Evolutionary conservation across 352 stramenopile species (phyloP), one percentile per base, ranked within the genome.

Genomic region (Peronospora farinosa): DNA sequence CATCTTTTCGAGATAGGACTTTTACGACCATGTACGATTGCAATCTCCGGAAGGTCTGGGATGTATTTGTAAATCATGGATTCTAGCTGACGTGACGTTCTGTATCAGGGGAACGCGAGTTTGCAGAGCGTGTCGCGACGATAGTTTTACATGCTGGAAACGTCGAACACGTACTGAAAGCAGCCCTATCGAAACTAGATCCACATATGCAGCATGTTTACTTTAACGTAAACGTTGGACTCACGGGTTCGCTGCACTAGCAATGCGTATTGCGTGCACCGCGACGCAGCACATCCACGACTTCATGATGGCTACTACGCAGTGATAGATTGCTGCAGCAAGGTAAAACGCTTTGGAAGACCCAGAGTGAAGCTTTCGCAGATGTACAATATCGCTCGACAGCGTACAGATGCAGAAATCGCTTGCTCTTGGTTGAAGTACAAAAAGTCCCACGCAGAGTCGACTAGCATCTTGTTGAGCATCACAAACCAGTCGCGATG

Each of bases 401-500:
- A 4, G 60, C 57, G 31, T 65, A 64, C 42, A 66, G 55, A 44
- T 67, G 45, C 6, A 60, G 15, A 23, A 75, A 25, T 30, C 75
- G 65, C 15, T 68, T 30, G 57, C 41, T 16, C n/a, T n/a, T n/a
- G n/a, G n/a, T n/a, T n/a, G n/a, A n/a, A n/a, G n/a, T n/a, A n/a
- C n/a, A n/a, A n/a, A n/a, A n/a, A n/a, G n/a, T n/a, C n/a, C n/a
- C n/a, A n/a, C n/a, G n/a, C n/a, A n/a, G n/a, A n/a, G n/a, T 71
- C 58, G 8, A 65, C 54, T 2, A 82, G 47, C 28, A 54, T 51
- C 15, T 67, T 54, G 25, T 60, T 71, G 15, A 87, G 40, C 38
- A 89, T 47, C n/a, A 65, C 57, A 53, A 89, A 86, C 78, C 78
- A 92, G 46, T 89, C 81, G 6, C 78, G 63, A 23, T 87, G 67